phyloP scores from a whole-genome alignment of 176 grass and related monocot species.

The Musa itinerans region DNA sequence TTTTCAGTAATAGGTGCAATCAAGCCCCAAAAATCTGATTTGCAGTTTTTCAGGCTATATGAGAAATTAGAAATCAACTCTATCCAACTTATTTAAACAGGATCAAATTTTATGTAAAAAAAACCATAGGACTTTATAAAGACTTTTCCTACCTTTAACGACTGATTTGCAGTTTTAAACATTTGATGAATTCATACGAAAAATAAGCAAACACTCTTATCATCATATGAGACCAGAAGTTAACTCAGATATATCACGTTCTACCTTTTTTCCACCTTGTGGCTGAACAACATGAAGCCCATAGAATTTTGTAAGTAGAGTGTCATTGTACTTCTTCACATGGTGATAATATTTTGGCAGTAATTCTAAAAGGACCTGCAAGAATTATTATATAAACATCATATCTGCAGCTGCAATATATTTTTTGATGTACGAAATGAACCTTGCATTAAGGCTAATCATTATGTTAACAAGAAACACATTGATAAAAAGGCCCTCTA shows the following conservation, averaged over 20 bases:
- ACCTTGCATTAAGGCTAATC: neutral
- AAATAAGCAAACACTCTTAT: neutral
- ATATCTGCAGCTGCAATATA: neutral
- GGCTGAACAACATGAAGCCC: conserved; percentile 22
- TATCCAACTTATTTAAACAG: too few relatives aligned
- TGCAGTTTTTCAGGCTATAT: too few relatives aligned
- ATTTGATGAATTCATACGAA: too few relatives aligned
- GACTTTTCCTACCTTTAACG: too few relatives aligned
- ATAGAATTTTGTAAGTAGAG: conserved; percentile 16
- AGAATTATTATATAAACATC: neutral
- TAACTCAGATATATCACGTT: neutral
- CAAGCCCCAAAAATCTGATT: too few relatives aligned
- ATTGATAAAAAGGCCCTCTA: neutral
- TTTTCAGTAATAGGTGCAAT: too few relatives aligned
- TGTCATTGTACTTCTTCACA: conserved; percentile 6
- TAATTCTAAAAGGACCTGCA: conserved; percentile 10
- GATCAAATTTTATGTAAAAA: too few relatives aligned
- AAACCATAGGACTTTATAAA: too few relatives aligned
- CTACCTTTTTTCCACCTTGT: conserved; percentile 10
- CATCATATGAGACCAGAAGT: neutral
- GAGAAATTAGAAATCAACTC: too few relatives aligned
- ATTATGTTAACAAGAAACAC: neutral
- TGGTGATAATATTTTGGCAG: conserved; percentile 15
- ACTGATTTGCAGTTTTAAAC: too few relatives aligned
- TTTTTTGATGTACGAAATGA: neutral